These are phyloP conservation scores for Mollisiaceae sp. DNA, from an alignment of 2,329 filamentous ascomycete genomes.

Conservation along the genomic window DNA sequence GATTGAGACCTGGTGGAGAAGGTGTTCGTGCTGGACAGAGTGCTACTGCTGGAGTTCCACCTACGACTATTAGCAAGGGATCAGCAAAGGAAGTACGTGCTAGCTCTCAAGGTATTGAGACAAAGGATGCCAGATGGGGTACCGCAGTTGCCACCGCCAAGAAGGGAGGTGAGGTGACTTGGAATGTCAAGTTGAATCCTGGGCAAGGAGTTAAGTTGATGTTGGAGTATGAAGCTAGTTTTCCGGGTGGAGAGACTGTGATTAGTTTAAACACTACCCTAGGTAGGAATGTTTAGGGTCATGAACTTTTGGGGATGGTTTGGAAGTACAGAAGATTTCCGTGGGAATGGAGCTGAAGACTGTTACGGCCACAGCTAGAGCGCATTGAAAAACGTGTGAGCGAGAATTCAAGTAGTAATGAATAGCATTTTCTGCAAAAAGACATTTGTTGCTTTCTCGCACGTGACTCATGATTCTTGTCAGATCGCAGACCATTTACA, in stretches of 20 bases:
- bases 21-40: slow-evolving; percentile 45
- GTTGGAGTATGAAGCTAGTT: slow-evolving; percentile 65
- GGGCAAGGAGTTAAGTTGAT: slow-evolving; percentile 61
- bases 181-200: slow-evolving; percentile 62
- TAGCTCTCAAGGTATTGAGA: slow-evolving; percentile 34
- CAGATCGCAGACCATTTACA: too few species aligned
- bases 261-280: slow-evolving; percentile 25
- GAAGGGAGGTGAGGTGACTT: slow-evolving; percentile 62
- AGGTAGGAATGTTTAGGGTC: not conserved
- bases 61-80: slow-evolving; percentile 20
- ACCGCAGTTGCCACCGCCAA: slow-evolving; percentile 57
- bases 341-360: not conserved
- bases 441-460: too few species aligned
- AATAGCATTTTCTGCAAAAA: too few species aligned
- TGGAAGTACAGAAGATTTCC: not conserved
- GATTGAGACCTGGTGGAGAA: slow-evolving; percentile 49
- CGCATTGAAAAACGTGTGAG: too few species aligned
- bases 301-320: not conserved
- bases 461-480: too few species aligned
- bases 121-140: slow-evolving; percentile 54
- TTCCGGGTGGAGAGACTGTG: slow-evolving; percentile 57
- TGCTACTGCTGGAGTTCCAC: slow-evolving; percentile 12
- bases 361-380: too few species aligned
- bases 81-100: slow-evolving; percentile 29
- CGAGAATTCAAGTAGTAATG: too few species aligned